These are phyloP conservation scores for Terfezia claveryi DNA, from an alignment of 495 filamentous ascomycete genomes.

Conservation along the genomic window DNA sequence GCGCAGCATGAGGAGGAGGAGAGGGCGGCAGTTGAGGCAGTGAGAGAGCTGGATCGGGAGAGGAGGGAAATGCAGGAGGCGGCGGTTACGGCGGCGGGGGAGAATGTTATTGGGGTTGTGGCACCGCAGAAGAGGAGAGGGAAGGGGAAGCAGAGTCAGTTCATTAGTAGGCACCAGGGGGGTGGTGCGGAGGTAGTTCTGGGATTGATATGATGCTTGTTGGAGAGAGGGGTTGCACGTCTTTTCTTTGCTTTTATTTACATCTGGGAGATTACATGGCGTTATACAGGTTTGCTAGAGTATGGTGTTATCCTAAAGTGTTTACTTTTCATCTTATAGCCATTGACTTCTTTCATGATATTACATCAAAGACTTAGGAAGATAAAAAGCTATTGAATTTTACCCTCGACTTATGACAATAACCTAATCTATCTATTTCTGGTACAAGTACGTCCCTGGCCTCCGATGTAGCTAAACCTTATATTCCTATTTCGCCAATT, in stretches of 20 bases:
- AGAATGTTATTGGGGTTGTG: conserved; percentile 16
- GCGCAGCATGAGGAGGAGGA: conserved; percentile 41
- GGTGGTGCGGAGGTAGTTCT: background rate
- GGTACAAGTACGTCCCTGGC: too few species aligned
- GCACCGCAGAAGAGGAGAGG: conserved; percentile 31
- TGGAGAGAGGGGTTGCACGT: background rate
- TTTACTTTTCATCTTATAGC: too few species aligned
- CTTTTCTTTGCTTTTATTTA: background rate
- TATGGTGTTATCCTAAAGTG: too few species aligned
- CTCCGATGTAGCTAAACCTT: too few species aligned
- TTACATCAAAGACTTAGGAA: too few species aligned
- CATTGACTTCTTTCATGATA: too few species aligned
- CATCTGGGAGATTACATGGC: background rate
- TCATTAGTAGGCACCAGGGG: background rate
- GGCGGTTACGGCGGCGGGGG: conserved; percentile 10
- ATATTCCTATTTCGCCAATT: too few species aligned
- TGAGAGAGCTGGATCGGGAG: conserved; percentile 19
- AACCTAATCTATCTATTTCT: too few species aligned
- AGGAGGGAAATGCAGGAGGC: conserved; percentile 16
- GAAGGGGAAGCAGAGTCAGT: conserved; percentile 14
- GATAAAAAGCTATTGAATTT: too few species aligned
- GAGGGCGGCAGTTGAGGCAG: conserved; percentile 22
- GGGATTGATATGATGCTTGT: background rate
- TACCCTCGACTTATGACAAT: too few species aligned
- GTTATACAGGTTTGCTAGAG: too few species aligned